Evolutionary conservation across 148 eudicot species (phyloP), one percentile per base, ranked within the genome.

Genomic region (Gaultheria prostrata): DNA sequence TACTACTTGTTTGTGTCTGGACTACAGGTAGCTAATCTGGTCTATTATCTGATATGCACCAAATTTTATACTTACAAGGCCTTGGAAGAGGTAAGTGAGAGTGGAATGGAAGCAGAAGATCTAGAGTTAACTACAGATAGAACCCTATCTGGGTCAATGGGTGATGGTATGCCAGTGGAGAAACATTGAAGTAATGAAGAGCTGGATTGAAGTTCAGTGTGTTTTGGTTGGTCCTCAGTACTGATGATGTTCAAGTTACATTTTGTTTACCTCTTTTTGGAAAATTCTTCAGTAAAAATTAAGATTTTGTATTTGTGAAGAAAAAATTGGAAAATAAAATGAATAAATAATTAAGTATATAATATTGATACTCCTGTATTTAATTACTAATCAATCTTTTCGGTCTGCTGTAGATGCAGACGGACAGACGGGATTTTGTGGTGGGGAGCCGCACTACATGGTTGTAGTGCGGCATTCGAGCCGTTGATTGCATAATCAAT

Each of bases 1-100:
- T 89, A 87, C 57, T 89, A 85, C 77, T 85, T 83, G 80, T 77
- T 89, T 32, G 89, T 85, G 78, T 83, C 88, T 8, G 91, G 88
- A 8, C 82, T 89, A 50, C 91, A 89, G 59, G 84, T 85, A 14
- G 49, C 86, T 4, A 89, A 89, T 82, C 17, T 67, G 17, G 11
- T 67, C 11, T 67, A 67, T 3, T 67, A 67, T 4, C 1, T 67
- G 72, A 67, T 67, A 28, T 28, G 35, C 72, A 67, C 33, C 35
- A 67, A 67, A 67, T 26, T 26, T 67, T 67, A 28, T 26, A 4
- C 72, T 12, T 28, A 67, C 14, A 67, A 67, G 30, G 35, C 17
- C 35, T 67, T 67, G 72, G 35, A 67, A 67, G 72, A 26, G 72
- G 35, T 3, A 67, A 26, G 33, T 67, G 72, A 67, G 3, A 33